phyloP scores from a whole-genome alignment of 2,329 filamentous ascomycete genomes.

The Calonectria leucothoes region DNA sequence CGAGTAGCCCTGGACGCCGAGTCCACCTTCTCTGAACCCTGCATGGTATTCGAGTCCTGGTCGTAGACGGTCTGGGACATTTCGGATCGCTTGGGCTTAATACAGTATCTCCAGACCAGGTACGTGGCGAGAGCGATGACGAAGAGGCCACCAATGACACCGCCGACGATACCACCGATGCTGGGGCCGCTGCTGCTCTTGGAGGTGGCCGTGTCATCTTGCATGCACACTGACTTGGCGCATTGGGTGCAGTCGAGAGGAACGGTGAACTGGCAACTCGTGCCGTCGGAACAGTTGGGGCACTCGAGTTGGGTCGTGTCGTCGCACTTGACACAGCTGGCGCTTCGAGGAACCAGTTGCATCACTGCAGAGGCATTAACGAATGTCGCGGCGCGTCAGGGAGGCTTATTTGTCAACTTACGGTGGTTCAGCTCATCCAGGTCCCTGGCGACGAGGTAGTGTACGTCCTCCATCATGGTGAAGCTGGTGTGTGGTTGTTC shows the following conservation, averaged over 20 bases:
- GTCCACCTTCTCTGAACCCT: constrained; percentile 60
- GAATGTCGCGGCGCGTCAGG: neutral
- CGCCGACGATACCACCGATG: constrained; percentile 88
- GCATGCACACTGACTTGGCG: constrained; percentile 58
- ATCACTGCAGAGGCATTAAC: constrained; percentile 40
- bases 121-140: constrained; percentile 81
- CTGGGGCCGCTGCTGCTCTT: constrained; percentile 65
- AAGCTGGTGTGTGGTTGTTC: neutral
- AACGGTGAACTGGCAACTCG: constrained; percentile 59
- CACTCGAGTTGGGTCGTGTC: constrained; percentile 55
- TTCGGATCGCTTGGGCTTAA: constrained; percentile 81
- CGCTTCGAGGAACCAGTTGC: constrained; percentile 53
- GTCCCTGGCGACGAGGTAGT: constrained; percentile 40
- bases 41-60: constrained; percentile 61
- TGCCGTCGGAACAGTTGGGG: constrained; percentile 55
- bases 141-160: constrained; percentile 87
- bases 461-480: constrained; percentile 35
- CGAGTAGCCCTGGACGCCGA: constrained; percentile 51
- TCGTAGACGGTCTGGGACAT: constrained; percentile 65
- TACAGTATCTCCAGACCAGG: constrained; percentile 87
- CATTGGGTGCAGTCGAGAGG: constrained; percentile 61
- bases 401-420: constrained; percentile 34
- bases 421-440: constrained; percentile 46
- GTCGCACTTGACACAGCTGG: constrained; percentile 60
- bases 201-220: constrained; percentile 33